Evolutionary conservation across 129 eudicot species (phyloP), one percentile per base, ranked within the genome.

Genomic region (carrot (Daucus carota)): DNA sequence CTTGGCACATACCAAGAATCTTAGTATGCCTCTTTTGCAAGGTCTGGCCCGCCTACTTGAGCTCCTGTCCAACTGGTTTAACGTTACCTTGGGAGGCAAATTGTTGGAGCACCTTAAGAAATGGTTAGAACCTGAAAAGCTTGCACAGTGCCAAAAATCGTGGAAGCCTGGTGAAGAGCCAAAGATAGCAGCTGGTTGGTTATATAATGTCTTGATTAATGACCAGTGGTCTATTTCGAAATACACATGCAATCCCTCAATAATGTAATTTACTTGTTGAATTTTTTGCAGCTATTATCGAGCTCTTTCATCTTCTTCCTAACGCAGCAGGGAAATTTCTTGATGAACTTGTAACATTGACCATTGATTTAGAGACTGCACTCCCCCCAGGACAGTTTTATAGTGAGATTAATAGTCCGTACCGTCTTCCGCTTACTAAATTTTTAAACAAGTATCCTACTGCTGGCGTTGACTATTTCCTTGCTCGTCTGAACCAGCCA

Each of bases 111-210:
- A 94, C 85, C 88, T 94, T 9, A 94, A 86, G 85, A 91, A 89
- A 86, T 94, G 97, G 97, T 78, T 91, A 77, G 99, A 94, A 82
- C 99, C 99, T 47, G 99, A 94, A 66, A 94, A 94, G 62, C 99
- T 94, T 78, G 97, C 91, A 24, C 97, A 83, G 89, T 81, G 86
- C 70, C 99, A 94, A 83, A 94, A 94, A 82, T 75, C 96, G 18
- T 94, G 99, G 99, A 94, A 89, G 84, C 86, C 92, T 73, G 99
- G 99, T 48, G 99, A 94, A 82, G 99, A 94, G 81, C 99, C 99
- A 68, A 94, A 94, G 83, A 86, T 94, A 63, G 99, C 99, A 80
- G 99, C 99, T 78, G 99, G 99, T 91, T 62, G 68, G 90, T 80
- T 75, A 52, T 77, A 29, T 75, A 12, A 26, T 76, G 20, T 66